Conservation (phyloP, 2,329 filamentous ascomycete species). For the Colletotrichum endophyticum region DNA sequence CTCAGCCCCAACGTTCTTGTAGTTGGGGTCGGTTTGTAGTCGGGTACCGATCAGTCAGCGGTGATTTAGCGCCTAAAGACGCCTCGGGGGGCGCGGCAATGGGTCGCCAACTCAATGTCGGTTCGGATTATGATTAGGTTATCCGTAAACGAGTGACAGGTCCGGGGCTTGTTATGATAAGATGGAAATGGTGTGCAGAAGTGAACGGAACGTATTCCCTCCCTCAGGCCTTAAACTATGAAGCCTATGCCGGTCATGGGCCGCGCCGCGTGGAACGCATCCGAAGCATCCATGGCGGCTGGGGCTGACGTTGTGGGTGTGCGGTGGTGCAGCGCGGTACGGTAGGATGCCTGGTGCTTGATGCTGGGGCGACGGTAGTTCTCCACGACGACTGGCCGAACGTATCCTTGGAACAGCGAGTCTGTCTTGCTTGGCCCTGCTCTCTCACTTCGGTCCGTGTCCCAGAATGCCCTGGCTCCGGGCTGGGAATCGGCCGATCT, state of each 20-base stretch:
- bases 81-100: not conserved
- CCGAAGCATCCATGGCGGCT: not conserved
- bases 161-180: not conserved
- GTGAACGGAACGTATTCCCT: not conserved
- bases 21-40: not conserved
- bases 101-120: not conserved
- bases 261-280: slow-evolving; percentile 3
- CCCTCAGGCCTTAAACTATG: not conserved
- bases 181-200: not conserved
- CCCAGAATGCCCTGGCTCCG: slow-evolving; percentile 1
- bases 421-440: not conserved
- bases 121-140: not conserved
- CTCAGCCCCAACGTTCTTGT: not conserved
- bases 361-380: not conserved
- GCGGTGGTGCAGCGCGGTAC: not conserved
- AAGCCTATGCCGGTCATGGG: not conserved
- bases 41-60: not conserved
- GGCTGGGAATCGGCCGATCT: slow-evolving; percentile 7
- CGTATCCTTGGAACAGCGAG: not conserved
- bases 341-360: not conserved
- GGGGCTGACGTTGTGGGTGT: not conserved
- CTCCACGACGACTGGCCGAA: not conserved
- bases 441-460: slow-evolving; percentile 4
- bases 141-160: not conserved
- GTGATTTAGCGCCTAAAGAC: not conserved